phyloP scores from a whole-genome alignment of 192 early-diverging fungal species.

The Rhizophagus clarus region DNA sequence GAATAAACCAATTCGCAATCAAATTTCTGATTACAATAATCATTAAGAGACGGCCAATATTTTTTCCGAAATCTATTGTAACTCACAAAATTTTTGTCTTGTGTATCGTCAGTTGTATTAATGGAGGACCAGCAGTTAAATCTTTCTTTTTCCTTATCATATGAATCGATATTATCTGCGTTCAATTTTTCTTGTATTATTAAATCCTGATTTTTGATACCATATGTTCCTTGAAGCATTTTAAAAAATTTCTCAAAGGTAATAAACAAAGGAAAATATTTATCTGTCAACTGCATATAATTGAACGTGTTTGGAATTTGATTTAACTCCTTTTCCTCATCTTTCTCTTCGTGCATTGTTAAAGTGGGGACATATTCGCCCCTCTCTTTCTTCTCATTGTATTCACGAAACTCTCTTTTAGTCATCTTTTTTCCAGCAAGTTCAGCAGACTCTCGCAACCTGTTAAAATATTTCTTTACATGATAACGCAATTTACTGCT shows the following conservation, averaged over 20 bases:
- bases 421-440: constrained; percentile 14
- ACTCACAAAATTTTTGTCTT: not conserved
- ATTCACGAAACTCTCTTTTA: not conserved
- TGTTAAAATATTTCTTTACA: constrained; percentile 13
- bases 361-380: not conserved
- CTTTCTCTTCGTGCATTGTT: constrained; percentile 11
- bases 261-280: constrained; percentile 17
- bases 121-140: not conserved
- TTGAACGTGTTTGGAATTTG: not conserved
- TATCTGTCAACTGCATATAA: not conserved
- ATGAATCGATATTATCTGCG: not conserved
- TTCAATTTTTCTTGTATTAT: not conserved
- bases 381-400: not conserved
- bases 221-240: constrained; percentile 27
- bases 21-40: not conserved
- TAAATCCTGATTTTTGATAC: not conserved
- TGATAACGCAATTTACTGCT: not conserved
- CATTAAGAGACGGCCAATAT: not conserved
- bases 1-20: not conserved
- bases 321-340: not conserved
- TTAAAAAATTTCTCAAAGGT: constrained; percentile 5
- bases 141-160: not conserved
- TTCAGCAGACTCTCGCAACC: not conserved
- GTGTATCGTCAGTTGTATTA: too few relatives aligned
- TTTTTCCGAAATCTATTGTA: constrained; percentile 3